Evolutionary conservation across 805 yeast genomes (phyloP).

Genomic region (Metschnikowia kofuensis): DNA sequence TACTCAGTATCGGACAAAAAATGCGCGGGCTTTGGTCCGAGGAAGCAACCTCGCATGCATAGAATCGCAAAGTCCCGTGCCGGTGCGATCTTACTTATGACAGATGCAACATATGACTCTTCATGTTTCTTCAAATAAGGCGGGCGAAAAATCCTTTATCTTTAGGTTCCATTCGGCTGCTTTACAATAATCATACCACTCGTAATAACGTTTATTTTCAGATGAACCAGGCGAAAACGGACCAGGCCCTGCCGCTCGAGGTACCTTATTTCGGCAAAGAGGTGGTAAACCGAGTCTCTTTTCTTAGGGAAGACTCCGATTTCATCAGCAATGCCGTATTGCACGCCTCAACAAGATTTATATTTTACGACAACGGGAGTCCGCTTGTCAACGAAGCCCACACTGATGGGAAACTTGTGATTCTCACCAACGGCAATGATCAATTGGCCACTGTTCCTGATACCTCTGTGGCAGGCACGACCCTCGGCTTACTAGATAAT

Average conservation of each 20-base stretch:
- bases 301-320: conserved; percentile 53
- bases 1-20: background rate
- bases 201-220: conserved; percentile 2
- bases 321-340: conserved; percentile 47
- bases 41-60: background rate
- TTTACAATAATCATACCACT: background rate
- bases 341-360: conserved; percentile 48
- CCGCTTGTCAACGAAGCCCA: conserved; percentile 33
- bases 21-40: background rate
- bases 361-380: conserved; percentile 36
- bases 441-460: conserved; percentile 23
- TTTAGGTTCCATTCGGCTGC: background rate
- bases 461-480: conserved; percentile 13
- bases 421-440: conserved; percentile 34
- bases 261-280: conserved; percentile 45
- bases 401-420: conserved; percentile 26
- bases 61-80: background rate
- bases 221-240: conserved; percentile 10
- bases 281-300: conserved; percentile 62
- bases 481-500: conserved; percentile 21
- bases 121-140: background rate
- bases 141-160: background rate
- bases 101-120: background rate
- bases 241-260: conserved; percentile 3
- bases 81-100: background rate